Base-by-base conservation (phyloP, 2,329 filamentous ascomycete species). In the Biscogniauxia sp. region DNA sequence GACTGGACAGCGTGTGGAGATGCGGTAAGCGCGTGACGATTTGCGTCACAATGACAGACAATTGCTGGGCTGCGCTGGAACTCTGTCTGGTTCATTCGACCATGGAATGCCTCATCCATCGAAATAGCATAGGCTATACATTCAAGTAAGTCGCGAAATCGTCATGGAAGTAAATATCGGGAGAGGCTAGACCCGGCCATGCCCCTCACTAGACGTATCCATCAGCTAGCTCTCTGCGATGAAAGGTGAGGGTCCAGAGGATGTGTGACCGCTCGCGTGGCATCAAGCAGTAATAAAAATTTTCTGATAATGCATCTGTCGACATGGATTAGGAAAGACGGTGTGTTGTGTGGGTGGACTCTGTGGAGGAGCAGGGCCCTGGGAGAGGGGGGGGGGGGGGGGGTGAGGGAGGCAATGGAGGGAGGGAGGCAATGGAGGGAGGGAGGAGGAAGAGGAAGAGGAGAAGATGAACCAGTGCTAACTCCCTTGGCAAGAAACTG, bases 291-390 rank as follows among this genome's bases (percentile, higher is more conserved):
- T 64, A 58, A 63, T 64, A 65, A 60, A 61, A 58, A 55, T 59
- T 63, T 23, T 54, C 54, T 59, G 57, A 57, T 62, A 61, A 60
- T 62, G 54, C 60, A 28, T 15, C 41, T 51, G 52, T 58, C 26
- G 54, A 62, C 63, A 67, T 60, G 63, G 65, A 58, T 66, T 55
- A 55, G 55, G 61, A 63, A 63, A 66, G 61, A 66, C 64, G 65
- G 58, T 66, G 65, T 62, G 62, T 61, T 63, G 62, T 59, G 61
- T 66, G 57, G 60, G 53, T 20, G 19, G 50, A 20, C 19, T 51
- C 19, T 51, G 50, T 51, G 50, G 50, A 51, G 50, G 50, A 15
- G 19, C 50, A 25, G 20, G 19, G 17, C 50, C 50, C 50, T 17
- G 2, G 4, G 13, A 17, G 4, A n/a, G 26, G 26, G 11, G 6